Conservation (phyloP, 139 green algal genomes). For the Chlamydomonas asymmetrica region DNA sequence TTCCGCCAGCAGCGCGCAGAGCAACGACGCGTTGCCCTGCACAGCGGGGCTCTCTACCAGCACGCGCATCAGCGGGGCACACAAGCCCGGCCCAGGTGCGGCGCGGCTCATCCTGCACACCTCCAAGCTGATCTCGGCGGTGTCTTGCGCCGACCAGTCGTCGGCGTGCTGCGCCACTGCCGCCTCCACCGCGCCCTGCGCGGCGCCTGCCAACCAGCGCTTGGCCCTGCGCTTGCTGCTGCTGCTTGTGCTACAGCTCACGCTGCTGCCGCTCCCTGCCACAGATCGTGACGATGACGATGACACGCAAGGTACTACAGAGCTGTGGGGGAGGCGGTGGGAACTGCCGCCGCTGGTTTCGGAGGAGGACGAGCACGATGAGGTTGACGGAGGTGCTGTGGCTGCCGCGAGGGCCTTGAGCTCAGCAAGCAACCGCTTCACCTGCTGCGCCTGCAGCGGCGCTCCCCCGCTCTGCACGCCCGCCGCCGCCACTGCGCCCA, state of each 20-base stretch:
- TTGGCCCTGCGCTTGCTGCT: constrained; percentile 2
- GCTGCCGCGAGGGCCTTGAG: background rate
- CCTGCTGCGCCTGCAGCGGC: background rate
- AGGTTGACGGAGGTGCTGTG: background rate
- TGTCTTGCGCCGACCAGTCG: background rate
- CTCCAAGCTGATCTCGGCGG: background rate
- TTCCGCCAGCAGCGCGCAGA: constrained; percentile 20
- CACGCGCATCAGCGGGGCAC: background rate
- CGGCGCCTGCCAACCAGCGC: constrained; percentile 1
- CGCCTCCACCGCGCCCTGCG: constrained; percentile 6
- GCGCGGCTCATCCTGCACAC: background rate
- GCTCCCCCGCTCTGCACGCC: background rate
- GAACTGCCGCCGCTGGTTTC: background rate
- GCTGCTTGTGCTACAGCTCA: background rate
- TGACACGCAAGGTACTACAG: background rate
- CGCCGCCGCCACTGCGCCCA: constrained; percentile 3
- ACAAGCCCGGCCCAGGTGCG: background rate
- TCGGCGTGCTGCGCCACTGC: constrained; percentile 6
- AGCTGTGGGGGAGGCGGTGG: too few species aligned
- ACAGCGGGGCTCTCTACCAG: constrained; percentile 4
- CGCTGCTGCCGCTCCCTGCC: background rate
- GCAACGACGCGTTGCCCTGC: background rate
- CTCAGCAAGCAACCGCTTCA: background rate
- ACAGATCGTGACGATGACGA: background rate
- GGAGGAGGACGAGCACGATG: background rate